Base-by-base conservation (phyloP, 768 basidiomycete genomes). In the Tricholoma sp. region DNA sequence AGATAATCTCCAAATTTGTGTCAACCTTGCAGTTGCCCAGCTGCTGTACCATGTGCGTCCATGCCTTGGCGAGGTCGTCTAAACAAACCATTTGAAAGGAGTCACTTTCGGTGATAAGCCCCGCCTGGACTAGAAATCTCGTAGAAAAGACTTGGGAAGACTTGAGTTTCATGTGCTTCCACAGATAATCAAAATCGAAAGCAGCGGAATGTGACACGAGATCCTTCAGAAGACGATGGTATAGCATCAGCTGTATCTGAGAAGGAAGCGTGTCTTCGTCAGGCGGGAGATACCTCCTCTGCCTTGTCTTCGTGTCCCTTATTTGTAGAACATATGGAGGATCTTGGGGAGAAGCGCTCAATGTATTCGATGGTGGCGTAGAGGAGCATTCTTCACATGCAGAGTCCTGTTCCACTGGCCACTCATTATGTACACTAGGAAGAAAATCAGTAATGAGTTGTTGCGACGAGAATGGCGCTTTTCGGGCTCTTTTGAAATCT, bases 231-330 rank as follows among this genome's bases (percentile, higher is more conserved):
- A 93, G 80, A 15, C 82, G 81, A 61, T 81, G 79, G 64, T 93
- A 93, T 36, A 91, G 70, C 86, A 90, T 90, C 4, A 92, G 76
- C 65, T 93, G 91, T 34, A 91, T 70, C 6, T 81, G 80, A 0
- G 89, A 76, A 1, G 83, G 66, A 12, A 79, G 65, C 0, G 82
- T 76, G 59, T 91, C 89, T 39, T 77, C 75, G 12, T 83, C 74
- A 3, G 74, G 66, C 1, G 90, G 89, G 1, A 91, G 60, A 12
- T 67, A 74, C 1, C 72, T 57, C 2, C 68, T 65, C 11, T 67
- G 72, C 45, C 90, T 79, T 15, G 89, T 90, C 67, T 93, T 93
- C 45, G 85, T 86, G 61, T 93, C 91, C 15, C 80, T 66, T 28
- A 87, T 64, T 50, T 72, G 76, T 6, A 88, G 68, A 13, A 68